A percentile compares a stretch with the other conserved stretches of the same genome.
Conservation (phyloP, 305 asterid species). For the Solanum chacoense region DNA sequence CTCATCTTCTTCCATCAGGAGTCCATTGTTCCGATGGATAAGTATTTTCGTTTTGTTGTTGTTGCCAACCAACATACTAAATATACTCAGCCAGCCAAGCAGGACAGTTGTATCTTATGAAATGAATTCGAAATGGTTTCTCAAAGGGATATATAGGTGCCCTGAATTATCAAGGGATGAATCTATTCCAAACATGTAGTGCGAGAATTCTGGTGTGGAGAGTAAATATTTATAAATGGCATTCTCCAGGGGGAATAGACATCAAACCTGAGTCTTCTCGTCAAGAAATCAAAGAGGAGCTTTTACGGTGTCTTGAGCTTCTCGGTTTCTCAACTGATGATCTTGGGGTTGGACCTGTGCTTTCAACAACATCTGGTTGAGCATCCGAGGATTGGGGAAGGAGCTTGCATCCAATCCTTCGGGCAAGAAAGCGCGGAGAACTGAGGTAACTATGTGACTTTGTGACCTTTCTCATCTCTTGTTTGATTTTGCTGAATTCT, state of each 20-base stretch:
- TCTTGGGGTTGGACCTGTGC: constrained; percentile 47
- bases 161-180: not conserved
- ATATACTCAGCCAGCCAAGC: not conserved
- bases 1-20: not conserved
- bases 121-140: not conserved
- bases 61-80: not conserved
- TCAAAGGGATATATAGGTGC: not conserved
- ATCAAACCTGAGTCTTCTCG: not conserved
- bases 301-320: constrained; percentile 40
- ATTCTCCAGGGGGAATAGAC: not conserved
- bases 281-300: constrained; percentile 30
- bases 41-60: not conserved
- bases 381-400: constrained; percentile 49
- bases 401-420: constrained; percentile 40
- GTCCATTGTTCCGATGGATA: not conserved
- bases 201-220: not conserved
- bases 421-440: constrained; percentile 49
- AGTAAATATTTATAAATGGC: not conserved
- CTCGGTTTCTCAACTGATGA: constrained; percentile 42
- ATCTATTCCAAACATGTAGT: not conserved
- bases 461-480: constrained; percentile 67
- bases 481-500: constrained; percentile 61
- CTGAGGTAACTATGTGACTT: constrained; percentile 52
- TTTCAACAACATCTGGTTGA: constrained; percentile 40
- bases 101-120: not conserved